phyloP scores from a whole-genome alignment of 805 yeast genomes.

The Nakazawaea pomicola region DNA sequence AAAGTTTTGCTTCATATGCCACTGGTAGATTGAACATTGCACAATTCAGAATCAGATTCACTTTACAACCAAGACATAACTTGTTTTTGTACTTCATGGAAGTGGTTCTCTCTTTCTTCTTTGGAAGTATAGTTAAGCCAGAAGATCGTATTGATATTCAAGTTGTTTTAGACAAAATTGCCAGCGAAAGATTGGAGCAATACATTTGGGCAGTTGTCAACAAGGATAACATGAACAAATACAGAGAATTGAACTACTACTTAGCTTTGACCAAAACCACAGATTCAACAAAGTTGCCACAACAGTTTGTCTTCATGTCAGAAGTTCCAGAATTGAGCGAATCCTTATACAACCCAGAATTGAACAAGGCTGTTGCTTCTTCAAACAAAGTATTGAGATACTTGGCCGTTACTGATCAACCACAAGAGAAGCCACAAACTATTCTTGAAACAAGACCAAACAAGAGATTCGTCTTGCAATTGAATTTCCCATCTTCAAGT shows the following conservation, averaged over 20 bases:
- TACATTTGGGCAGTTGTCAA: constrained; percentile 82
- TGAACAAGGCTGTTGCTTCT: constrained; percentile 27
- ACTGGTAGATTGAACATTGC: constrained; percentile 82
- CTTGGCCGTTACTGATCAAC: constrained; percentile 82
- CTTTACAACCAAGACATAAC: constrained; percentile 77
- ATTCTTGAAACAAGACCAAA: constrained; percentile 49
- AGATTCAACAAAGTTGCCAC: constrained; percentile 67
- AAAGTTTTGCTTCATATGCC: constrained; percentile 66
- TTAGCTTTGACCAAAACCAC: constrained; percentile 79
- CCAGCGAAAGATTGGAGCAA: constrained; percentile 47
- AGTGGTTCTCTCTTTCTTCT: constrained; percentile 48
- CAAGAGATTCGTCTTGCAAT: constrained; percentile 51
- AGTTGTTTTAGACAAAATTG: constrained; percentile 46
- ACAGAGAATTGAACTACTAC: constrained; percentile 73
- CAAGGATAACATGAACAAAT: constrained; percentile 73
- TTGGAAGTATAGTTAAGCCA: constrained; percentile 50
- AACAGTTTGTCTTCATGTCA: constrained; percentile 79
- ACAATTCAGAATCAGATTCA: constrained; percentile 54
- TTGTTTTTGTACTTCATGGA: constrained; percentile 64
- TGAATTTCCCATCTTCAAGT: constrained; percentile 44
- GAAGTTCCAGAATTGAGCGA: constrained; percentile 83
- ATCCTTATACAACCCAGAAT: constrained; percentile 46
- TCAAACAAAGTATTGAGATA: constrained; percentile 47
- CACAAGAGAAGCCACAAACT: constrained; percentile 61
- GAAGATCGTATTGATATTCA: constrained; percentile 58